Conservation (phyloP, 2,329 filamentous ascomycete species). For the Diaporthe australafricana region DNA sequence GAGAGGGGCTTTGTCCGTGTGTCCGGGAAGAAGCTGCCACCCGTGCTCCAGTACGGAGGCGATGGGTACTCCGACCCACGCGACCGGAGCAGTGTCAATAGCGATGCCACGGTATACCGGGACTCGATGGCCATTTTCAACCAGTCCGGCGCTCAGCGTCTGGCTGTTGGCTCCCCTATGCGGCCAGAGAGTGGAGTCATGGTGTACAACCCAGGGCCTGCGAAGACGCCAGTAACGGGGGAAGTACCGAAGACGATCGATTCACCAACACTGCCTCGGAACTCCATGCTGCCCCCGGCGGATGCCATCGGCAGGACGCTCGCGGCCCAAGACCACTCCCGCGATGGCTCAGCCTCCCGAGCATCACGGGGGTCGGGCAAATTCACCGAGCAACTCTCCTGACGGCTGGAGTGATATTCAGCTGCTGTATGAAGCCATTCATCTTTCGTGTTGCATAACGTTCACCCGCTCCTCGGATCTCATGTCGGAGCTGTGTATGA, state of each 20-base stretch:
- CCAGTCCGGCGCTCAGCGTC: slow-evolving; percentile 49
- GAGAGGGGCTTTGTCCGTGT: slow-evolving; percentile 74
- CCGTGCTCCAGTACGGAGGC: slow-evolving; percentile 71
- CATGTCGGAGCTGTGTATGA: slow-evolving; percentile 35
- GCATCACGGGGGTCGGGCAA: slow-evolving; percentile 33
- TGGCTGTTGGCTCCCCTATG: slow-evolving; percentile 69
- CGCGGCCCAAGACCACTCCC: slow-evolving; percentile 34
- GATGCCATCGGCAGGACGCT: slow-evolving; percentile 38
- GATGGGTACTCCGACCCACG: slow-evolving; percentile 70
- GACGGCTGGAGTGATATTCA: not conserved
- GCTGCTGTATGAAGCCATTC: not conserved
- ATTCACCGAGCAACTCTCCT: slow-evolving; percentile 35
- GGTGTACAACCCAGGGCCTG: slow-evolving; percentile 74
- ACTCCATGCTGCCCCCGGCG: slow-evolving; percentile 29
- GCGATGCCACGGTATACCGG: slow-evolving; percentile 56
- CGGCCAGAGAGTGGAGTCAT: slow-evolving; percentile 69
- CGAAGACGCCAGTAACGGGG: slow-evolving; percentile 67
- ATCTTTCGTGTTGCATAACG: slow-evolving; percentile 1
- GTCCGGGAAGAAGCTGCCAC: slow-evolving; percentile 73
- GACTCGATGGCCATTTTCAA: slow-evolving; percentile 45
- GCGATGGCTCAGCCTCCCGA: slow-evolving; percentile 32
- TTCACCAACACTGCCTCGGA: slow-evolving; percentile 31
- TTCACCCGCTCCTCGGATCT: slow-evolving; percentile 4
- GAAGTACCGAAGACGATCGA: slow-evolving; percentile 29
- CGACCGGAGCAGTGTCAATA: slow-evolving; percentile 57